phyloP scores from a whole-genome alignment of 495 filamentous ascomycete species.

The Hypoxylon rickii region DNA sequence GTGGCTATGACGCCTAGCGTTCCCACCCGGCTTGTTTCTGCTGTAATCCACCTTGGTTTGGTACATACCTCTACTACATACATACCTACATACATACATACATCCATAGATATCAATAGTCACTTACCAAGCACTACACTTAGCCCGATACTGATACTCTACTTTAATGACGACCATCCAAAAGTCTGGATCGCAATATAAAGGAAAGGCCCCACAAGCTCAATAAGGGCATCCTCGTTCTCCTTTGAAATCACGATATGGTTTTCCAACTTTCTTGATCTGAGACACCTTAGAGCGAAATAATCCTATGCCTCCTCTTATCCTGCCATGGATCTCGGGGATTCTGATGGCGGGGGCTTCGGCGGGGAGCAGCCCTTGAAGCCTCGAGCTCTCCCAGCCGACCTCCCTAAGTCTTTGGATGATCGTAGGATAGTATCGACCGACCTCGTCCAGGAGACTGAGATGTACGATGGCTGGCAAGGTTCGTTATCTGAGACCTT shows the following conservation, averaged over 20 bases:
- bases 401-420: slow-evolving; percentile 88
- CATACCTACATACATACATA: too few species aligned
- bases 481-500: slow-evolving; percentile 56
- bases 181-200: slow-evolving; percentile 23
- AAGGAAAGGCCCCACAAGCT: slow-evolving; percentile 23
- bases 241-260: slow-evolving; percentile 34
- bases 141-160: background rate
- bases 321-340: slow-evolving; percentile 61
- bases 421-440: slow-evolving; percentile 70
- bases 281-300: slow-evolving; percentile 27
- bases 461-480: slow-evolving; percentile 99
- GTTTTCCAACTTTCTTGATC: slow-evolving; percentile 4
- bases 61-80: background rate
- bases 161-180: slow-evolving; percentile 31
- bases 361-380: slow-evolving; percentile 42
- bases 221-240: slow-evolving; percentile 7
- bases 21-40: too few species aligned
- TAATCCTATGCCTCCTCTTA: slow-evolving; percentile 37
- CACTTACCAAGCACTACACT: too few species aligned
- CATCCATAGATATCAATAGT: too few species aligned
- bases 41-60: too few species aligned
- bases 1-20: slow-evolving; percentile 15
- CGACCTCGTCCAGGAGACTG: slow-evolving; percentile 73
- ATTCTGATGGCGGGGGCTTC: slow-evolving; percentile 54
- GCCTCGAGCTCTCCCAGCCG: slow-evolving; percentile 69